phyloP scores from a whole-genome alignment of 139 green algal species.

The Picochlorum costavermella region DNA sequence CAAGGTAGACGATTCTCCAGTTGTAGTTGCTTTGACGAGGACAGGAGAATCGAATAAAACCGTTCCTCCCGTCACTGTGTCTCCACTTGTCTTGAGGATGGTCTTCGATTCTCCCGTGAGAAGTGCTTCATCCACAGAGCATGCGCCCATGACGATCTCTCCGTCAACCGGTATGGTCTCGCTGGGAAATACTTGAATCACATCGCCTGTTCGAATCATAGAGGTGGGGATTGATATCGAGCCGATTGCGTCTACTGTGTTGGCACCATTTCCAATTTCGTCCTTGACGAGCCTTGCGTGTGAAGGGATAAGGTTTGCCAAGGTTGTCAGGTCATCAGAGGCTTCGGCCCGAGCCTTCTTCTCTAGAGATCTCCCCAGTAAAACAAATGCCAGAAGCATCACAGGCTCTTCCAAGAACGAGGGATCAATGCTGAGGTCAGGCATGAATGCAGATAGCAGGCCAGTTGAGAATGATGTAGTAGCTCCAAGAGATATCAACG shows the following conservation, averaged over 20 bases:
- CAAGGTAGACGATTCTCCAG: constrained; percentile 58
- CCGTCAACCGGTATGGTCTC: constrained; percentile 88
- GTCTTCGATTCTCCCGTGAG: constrained; percentile 70
- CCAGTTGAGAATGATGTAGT: constrained; percentile 57
- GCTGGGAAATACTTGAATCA: constrained; percentile 77
- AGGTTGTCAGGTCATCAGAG: constrained; percentile 49
- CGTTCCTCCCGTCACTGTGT: constrained; percentile 65
- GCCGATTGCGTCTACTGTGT: constrained; percentile 16
- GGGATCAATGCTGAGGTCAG: constrained; percentile 47
- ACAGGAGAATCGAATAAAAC: constrained; percentile 74
- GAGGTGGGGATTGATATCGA: constrained; percentile 39
- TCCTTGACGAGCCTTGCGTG: constrained; percentile 57
- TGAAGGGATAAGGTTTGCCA: constrained; percentile 68
- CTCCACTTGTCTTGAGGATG: constrained; percentile 43
- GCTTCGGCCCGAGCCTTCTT: constrained; percentile 45
- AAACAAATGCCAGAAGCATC: constrained; percentile 94
- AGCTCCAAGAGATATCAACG: constrained; percentile 71
- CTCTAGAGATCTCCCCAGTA: constrained; percentile 78
- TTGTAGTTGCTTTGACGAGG: constrained; percentile 55
- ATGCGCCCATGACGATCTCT: constrained; percentile 53
- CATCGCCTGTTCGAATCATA: constrained; percentile 28
- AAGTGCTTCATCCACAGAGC: constrained; percentile 76
- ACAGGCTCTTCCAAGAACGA: constrained; percentile 86
- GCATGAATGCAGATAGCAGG: constrained; percentile 25
- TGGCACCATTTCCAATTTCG: constrained; percentile 5